Percentiles rank a stretch among this genome's conserved stretches.
These are phyloP conservation scores for Hymenoscyphus albidus DNA, from an alignment of 2,329 filamentous ascomycete species.

Conservation along the genomic window DNA sequence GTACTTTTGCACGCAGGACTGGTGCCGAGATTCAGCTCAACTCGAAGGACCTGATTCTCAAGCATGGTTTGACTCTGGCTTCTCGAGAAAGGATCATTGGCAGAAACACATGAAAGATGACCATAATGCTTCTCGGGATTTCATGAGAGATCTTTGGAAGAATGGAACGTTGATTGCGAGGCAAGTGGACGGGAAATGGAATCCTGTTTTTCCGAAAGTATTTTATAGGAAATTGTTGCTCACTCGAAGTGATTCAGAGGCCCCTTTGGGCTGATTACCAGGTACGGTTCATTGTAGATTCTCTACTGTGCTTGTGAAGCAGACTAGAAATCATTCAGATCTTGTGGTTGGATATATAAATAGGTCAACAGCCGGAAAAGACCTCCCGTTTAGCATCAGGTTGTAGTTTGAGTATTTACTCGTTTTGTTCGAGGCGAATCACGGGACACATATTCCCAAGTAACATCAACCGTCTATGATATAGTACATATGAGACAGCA, in stretches of 20 bases:
- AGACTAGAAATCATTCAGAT: too few relatives aligned
- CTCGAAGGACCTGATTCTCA: not conserved
- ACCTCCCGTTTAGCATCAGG: too few relatives aligned
- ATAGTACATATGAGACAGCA: too few relatives aligned
- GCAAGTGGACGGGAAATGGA: not conserved
- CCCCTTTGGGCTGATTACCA: not conserved
- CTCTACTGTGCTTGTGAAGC: too few relatives aligned
- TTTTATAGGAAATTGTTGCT: not conserved
- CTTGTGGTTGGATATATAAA: too few relatives aligned
- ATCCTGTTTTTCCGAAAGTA: slow-evolving; percentile 1
- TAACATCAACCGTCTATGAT: too few relatives aligned
- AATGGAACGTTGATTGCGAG: not conserved
- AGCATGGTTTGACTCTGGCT: not conserved
- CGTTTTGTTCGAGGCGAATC: too few relatives aligned
- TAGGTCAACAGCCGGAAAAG: too few relatives aligned
- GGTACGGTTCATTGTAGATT: not conserved
- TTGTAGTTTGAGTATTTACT: too few relatives aligned
- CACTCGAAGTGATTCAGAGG: not conserved
- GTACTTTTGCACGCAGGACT: not conserved
- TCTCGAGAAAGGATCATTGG: not conserved
- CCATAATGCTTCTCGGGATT: not conserved
- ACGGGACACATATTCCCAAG: too few relatives aligned
- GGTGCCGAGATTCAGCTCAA: not conserved
- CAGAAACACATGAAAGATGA: not conserved
- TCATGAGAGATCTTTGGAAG: not conserved